phyloP scores from a whole-genome alignment of 495 filamentous ascomycete species.

The Hamigera avellanea region DNA sequence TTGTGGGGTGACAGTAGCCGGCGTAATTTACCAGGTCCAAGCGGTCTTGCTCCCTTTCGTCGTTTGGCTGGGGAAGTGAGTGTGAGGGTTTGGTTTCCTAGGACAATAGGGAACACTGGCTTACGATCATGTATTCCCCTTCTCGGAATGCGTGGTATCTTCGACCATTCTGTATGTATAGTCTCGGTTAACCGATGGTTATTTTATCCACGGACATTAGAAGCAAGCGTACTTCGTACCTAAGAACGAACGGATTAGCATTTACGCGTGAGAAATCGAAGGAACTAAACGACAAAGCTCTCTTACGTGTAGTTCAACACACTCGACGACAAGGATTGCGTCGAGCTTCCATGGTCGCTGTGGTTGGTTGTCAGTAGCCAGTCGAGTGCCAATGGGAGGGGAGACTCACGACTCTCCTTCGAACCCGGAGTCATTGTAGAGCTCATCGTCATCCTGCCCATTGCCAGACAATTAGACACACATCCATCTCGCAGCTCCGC shows the following conservation, averaged over 20 bases:
- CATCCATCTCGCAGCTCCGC: too few species aligned
- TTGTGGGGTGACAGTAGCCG: background rate
- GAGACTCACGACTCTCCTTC: too few species aligned
- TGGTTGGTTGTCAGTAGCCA: too few species aligned
- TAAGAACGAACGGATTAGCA: background rate
- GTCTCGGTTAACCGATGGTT: conserved; percentile 13
- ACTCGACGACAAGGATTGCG: conserved; percentile 11
- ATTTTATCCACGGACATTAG: background rate
- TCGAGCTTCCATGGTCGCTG: too few species aligned
- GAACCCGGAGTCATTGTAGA: too few species aligned
- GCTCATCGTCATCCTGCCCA: too few species aligned
- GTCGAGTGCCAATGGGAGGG: too few species aligned
- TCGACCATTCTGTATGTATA: conserved; percentile 25
- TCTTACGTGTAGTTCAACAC: conserved; percentile 34
- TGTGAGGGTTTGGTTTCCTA: background rate
- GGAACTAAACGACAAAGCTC: background rate
- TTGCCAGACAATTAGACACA: too few species aligned
- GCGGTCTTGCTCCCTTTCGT: conserved; percentile 54
- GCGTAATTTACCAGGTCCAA: conserved; percentile 49
- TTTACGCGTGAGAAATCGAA: background rate
- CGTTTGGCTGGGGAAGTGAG: conserved; percentile 19
- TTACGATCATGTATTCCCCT: conserved; percentile 21
- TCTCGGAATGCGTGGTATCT: conserved; percentile 21
- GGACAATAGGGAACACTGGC: conserved; percentile 1
- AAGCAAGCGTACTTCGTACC: conserved; percentile 3